A percentile compares a stretch with the other conserved stretches of the same genome.
Conservation (phyloP, 495 filamentous ascomycete genomes). For the Xylaria nigripes region DNA sequence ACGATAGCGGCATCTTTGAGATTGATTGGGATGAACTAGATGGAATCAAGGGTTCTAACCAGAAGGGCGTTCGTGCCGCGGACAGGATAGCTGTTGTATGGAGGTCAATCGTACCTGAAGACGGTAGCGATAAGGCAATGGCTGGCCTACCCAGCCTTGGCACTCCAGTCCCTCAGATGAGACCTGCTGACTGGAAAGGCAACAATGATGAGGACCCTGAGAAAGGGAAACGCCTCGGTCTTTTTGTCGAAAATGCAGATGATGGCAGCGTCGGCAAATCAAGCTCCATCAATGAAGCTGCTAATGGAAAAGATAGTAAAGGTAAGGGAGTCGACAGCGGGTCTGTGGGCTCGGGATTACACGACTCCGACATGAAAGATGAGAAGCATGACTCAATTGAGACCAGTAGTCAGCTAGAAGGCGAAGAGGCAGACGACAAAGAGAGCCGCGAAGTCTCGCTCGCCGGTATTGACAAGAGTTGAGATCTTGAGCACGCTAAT, state of each 20-base stretch:
- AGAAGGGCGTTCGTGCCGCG: constrained; percentile 72
- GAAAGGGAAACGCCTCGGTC: constrained; percentile 53
- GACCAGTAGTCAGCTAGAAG: not conserved
- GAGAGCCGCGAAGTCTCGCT: constrained; percentile 9
- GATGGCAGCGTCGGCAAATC: constrained; percentile 61
- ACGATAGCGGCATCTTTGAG: constrained; percentile 47
- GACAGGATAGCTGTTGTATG: constrained; percentile 86
- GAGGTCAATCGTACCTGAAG: constrained; percentile 33
- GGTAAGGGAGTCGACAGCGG: constrained; percentile 11
- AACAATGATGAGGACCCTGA: constrained; percentile 35
- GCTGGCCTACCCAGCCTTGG: constrained; percentile 50
- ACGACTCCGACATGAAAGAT: not conserved
- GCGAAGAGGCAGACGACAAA: not conserved
- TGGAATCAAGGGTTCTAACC: constrained; percentile 65
- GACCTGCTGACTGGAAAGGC: constrained; percentile 64
- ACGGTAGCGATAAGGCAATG: constrained; percentile 27
- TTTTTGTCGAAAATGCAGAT: constrained; percentile 52
- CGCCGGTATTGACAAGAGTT: no score
- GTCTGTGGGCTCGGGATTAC: not conserved
- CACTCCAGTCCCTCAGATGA: constrained; percentile 57
- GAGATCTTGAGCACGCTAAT: no score
- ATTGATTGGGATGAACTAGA: constrained; percentile 55
- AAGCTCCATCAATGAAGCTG: constrained; percentile 28
- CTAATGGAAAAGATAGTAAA: constrained; percentile 9
- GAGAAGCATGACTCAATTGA: not conserved